A percentile compares a stretch with the other conserved stretches of the same genome.
These are phyloP conservation scores for Talaromyces sp. DNA, from an alignment of 2,329 filamentous ascomycete species.

Conservation along the genomic window DNA sequence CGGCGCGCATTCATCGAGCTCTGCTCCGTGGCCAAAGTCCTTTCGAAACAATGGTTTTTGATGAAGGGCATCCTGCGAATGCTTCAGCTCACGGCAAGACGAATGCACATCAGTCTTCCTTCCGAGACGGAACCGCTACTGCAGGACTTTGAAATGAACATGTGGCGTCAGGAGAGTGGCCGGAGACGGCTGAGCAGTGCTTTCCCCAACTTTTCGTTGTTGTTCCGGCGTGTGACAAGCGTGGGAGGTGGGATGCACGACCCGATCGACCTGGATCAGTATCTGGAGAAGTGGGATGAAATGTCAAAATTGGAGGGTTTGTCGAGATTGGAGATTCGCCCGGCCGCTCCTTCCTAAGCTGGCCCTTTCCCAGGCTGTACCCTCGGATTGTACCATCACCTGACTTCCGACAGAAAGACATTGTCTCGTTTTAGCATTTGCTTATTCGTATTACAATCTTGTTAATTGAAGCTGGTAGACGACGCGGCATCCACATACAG, in stretches of 20 bases:
- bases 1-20: conserved; percentile 28
- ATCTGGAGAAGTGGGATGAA: conserved; percentile 22
- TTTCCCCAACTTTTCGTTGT: conserved; percentile 23
- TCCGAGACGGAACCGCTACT: conserved; percentile 25
- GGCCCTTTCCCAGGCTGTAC: not conserved
- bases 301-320: conserved; percentile 14
- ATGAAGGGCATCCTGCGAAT: conserved; percentile 22
- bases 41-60: conserved; percentile 26
- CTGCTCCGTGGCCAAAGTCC: conserved; percentile 23
- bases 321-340: conserved; percentile 1
- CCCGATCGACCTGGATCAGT: conserved; percentile 20
- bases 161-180: conserved; percentile 21
- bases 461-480: conserved; percentile 2
- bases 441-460: not conserved
- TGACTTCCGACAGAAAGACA: not conserved
- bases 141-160: conserved; percentile 21
- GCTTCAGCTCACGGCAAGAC: conserved; percentile 24
- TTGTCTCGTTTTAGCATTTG: not conserved
- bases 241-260: conserved; percentile 1
- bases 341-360: conserved; percentile 1
- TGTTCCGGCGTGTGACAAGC: conserved; percentile 14
- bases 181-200: conserved; percentile 21
- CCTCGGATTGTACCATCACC: not conserved
- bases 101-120: conserved; percentile 23
- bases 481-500: not conserved